phyloP scores from a whole-genome alignment of 164 flowering plant genomes.

The Kalanchoe fedtschenkoi region DNA sequence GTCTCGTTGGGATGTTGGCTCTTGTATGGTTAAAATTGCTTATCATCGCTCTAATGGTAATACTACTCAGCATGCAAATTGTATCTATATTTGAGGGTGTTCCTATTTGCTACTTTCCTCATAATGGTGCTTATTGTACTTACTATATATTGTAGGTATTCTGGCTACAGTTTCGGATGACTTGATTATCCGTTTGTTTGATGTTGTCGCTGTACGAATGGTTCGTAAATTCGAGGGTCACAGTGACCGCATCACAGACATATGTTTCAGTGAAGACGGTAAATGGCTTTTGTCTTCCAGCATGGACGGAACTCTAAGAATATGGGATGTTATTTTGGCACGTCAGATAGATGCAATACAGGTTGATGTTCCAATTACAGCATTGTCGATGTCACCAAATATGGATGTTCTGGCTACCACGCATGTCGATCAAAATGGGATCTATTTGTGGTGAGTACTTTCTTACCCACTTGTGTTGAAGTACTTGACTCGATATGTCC shows the following conservation, averaged over 20 bases:
- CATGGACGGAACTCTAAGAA: conserved; percentile 93
- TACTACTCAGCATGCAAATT: background rate
- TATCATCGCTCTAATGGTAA: conserved; percentile 80
- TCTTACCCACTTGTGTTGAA: background rate
- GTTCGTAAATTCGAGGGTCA: conserved; percentile 97
- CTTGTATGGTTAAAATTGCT: conserved; percentile 57
- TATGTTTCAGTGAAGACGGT: conserved; percentile 97
- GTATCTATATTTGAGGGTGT: background rate
- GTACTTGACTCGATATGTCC: background rate
- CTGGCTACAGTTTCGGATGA: conserved; percentile 86
- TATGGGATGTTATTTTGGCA: conserved; percentile 93
- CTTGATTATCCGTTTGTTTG: conserved; percentile 67
- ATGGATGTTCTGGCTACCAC: conserved; percentile 94
- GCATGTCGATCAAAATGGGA: conserved; percentile 94
- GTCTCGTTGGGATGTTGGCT: conserved; percentile 77
- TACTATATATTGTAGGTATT: conserved; percentile 44
- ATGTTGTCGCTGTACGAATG: conserved; percentile 65
- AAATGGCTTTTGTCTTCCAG: conserved; percentile 94
- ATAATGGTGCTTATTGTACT: background rate
- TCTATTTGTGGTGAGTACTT: conserved; percentile 67
- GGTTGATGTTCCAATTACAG: conserved; percentile 74
- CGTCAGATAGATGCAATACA: conserved; percentile 85
- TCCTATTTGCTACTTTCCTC: background rate
- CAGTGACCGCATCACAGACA: conserved; percentile 83
- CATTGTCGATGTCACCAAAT: conserved; percentile 82